Base-by-base conservation (phyloP, 2,329 filamentous ascomycete genomes). In the Microcyclospora pomicola region DNA sequence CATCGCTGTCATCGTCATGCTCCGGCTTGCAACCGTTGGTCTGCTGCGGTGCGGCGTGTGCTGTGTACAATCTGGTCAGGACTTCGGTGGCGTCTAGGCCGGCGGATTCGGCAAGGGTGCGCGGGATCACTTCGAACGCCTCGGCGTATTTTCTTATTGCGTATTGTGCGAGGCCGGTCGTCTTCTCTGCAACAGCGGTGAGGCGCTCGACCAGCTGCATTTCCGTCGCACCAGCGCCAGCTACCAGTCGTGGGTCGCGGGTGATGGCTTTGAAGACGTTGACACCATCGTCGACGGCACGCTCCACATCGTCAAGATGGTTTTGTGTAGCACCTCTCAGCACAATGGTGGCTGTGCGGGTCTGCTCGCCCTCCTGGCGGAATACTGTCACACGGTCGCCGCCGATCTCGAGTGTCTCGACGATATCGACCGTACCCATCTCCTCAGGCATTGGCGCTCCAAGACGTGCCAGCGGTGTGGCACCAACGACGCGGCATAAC, bases 391-490 rank as follows among this genome's bases (percentile, higher is more conserved):
- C 92, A 44, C 91, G 82, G 68, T 98, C 91, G 51, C 91, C 91
- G 47, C 91, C 91, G 59, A 98, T 96, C 65, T 98, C 91, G 33
- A 92, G 73, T 1, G 92, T 96, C 72, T 98, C 91, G 27, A 98
- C 91, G 40, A 98, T 64, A 59, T 98, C 91, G 46, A 98, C 77
- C 52, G 66, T 81, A 48, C 91, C 91, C 87, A 94, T 96, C 71
- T 98, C 91, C 52, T 98, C 91, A n/a, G 92, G 91, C 91, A 98
- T 98, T 33, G 91, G 91, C 12, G 92, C 91, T 47, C 91, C 91
- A 34, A 98, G 72, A 53, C 91, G 81, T 37, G 92, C 92, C 45
- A 98, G 73, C n/a, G 91, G 91, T 11, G 91, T 95, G 40, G 91
- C 91, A 45, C 88, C 88, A 37, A 96, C 88, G 15, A 98, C 91